phyloP scores from a whole-genome alignment of 805 yeast species.

The Lachancea dasiensis region DNA sequence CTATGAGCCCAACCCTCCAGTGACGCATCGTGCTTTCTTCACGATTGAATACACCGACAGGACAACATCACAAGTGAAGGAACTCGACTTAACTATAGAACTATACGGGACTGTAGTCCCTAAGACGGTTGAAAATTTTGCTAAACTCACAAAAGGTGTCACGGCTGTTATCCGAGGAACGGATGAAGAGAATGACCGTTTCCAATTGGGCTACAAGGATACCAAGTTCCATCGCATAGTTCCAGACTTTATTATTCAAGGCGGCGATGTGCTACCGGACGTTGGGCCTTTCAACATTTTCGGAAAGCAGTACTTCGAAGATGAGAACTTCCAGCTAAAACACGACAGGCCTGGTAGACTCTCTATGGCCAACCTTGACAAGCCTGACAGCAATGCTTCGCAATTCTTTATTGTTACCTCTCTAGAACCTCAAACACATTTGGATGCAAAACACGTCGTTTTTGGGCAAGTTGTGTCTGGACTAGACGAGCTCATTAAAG shows the following conservation, averaged over 20 bases:
- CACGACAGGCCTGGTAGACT: conserved; percentile 65
- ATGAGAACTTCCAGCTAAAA: conserved; percentile 67
- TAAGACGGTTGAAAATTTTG: conserved; percentile 55
- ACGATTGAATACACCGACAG: conserved; percentile 25
- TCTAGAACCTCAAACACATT: conserved; percentile 37
- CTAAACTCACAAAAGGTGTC: conserved; percentile 42
- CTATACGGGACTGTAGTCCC: conserved; percentile 65
- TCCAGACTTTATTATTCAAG: conserved; percentile 73
- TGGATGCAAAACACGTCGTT: conserved; percentile 64
- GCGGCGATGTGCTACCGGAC: conserved; percentile 79
- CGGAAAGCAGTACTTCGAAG: conserved; percentile 60
- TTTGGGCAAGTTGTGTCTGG: conserved; percentile 75
- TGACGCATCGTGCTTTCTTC: conserved; percentile 22
- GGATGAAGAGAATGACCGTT: conserved; percentile 16
- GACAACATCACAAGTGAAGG: conserved; percentile 10
- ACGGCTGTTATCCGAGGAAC: conserved; percentile 30
- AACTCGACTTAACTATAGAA: conserved; percentile 44
- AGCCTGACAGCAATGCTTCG: conserved; percentile 56
- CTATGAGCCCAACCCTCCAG: conserved; percentile 34
- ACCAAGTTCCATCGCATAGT: conserved; percentile 72
- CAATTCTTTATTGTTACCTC: conserved; percentile 60
- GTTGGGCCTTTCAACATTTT: conserved; percentile 76
- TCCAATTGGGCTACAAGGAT: conserved; percentile 43
- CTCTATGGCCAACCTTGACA: conserved; percentile 68
- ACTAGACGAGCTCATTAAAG: conserved; percentile 47